Base-by-base conservation (phyloP, 352 stramenopile genomes). In the Elongisporangium senticosum region DNA sequence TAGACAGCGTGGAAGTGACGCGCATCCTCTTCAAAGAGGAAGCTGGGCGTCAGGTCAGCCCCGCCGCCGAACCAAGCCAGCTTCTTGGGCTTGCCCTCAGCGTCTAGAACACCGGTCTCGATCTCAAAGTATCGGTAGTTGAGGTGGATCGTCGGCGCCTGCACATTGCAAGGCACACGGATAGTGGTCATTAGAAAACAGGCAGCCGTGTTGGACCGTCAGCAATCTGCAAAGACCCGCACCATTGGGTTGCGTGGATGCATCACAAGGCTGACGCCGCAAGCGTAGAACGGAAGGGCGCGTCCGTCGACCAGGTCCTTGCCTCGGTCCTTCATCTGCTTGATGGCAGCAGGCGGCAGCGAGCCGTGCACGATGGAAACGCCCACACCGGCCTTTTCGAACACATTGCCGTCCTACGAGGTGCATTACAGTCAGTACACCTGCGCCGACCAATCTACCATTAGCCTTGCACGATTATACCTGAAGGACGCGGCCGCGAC, bases 101-200 rank as follows among this genome's bases (percentile, higher is more conserved):
- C 85, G 37, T 91, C 72, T 7, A 88, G 0, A 50, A 76, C 77
- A 3, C 86, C 85, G 1, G 74, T 89, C 50, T 91, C 81, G 13
- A 98, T 96, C 67, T 99, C 96, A 77, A 99, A 99, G 80, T 98
- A 99, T 21, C 97, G 89, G 75, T 98, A 98, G 78, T 99, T 99
- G 39, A 98, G 82, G 73, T 99, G 96, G 79, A 98, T 98, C 15
- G 95, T 99, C n/a, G 96, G 95, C 55, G 90, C 96, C 33, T 43
- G 33, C 11, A 17, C 11, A 10, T 17, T 14, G 10, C 63, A 43
- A 15, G 33, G 5, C 74, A 61, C 7, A 83, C 78, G 55, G 22
- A n/a, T 55, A 19, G 6, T 4, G 40, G 19, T 51, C 21, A 43
- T 43, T 43, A 43, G 33, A 43, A 43, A 6, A 47, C 11, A 11